Conservation (phyloP, 306 rosid genomes). For the Albizia julibrissin region DNA sequence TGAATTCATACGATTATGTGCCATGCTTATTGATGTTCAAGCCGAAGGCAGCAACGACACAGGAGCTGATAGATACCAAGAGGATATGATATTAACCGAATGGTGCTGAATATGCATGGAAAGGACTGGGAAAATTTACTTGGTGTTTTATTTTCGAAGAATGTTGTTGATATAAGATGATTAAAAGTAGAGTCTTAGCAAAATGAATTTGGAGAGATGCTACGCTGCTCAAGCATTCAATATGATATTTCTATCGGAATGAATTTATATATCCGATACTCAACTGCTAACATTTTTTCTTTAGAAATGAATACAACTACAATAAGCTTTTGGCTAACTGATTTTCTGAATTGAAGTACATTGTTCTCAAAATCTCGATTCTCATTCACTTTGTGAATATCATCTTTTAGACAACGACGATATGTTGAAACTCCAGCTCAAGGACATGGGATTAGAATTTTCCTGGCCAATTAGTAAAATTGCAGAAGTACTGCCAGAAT, state of each 20-base stretch:
- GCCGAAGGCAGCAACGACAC: neutral
- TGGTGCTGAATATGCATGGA: neutral
- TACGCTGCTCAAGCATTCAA: neutral
- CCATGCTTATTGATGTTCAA: neutral
- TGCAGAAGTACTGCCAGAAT: conserved; percentile 52
- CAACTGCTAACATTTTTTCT: too few relatives aligned
- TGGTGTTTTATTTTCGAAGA: neutral
- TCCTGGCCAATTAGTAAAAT: conserved; percentile 77
- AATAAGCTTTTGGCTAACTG: neutral
- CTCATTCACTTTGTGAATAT: conserved; percentile 25
- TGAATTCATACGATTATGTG: neutral
- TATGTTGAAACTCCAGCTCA: conserved; percentile 60
- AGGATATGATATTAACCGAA: neutral
- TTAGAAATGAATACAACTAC: neutral
- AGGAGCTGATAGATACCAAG: neutral
- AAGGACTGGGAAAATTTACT: neutral
- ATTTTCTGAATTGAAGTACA: neutral
- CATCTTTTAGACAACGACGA: conserved; percentile 56
- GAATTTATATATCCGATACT: neutral
- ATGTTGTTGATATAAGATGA: neutral
- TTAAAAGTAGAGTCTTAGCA: neutral
- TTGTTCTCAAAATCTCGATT: neutral
- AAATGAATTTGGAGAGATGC: neutral
- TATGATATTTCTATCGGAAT: neutral
- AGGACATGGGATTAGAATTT: conserved; percentile 72